Base-by-base conservation (phyloP, 495 filamentous ascomycete species). In the Clavariopsis aquatica region DNA sequence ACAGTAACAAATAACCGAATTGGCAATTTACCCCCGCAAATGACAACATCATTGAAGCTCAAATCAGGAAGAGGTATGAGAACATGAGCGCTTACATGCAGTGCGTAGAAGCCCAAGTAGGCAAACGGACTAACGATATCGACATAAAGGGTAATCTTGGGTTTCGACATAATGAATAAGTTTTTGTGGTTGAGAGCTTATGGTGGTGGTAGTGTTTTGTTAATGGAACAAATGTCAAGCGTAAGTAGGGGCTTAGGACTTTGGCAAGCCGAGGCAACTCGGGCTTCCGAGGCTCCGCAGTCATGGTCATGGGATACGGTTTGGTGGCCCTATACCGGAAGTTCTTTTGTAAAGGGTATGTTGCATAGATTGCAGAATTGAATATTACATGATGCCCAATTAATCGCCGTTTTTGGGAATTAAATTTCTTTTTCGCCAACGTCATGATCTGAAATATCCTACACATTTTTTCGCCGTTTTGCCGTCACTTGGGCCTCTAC, bases 121-220 rank as follows among this genome's bases (percentile, higher is more conserved):
- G 82, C 83, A 70, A 92, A 91, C 7, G 89, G 89, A 70, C 83
- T 87, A 28, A 91, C 82, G 29, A 86, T 81, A 73, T 90, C 88
- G 34, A 90, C 63, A 70, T 85, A 90, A 46, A 90, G 78, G 0
- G 80, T 86, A 45, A 91, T 80, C 73, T 86, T 83, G 20, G 85
- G 83, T 29, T 63, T 71, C 41, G 74, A 38, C 74, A 76, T 76
- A 2, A 15, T 53, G 38, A 43, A 8, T 43, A 17, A 43, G 38
- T 15, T 8, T 17, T 12, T 6, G 38, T 9, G n/a, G n/a, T n/a
- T 10, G 2, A n/a, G 13, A 43, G 15, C 15, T 10, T 43, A 17
- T 17, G 38, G n/a, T 43, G 38, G 38, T 43, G 38, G 12, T 7
- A 43, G 13, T 10, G 38, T 9, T 3, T 43, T 13, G 8, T 7